A percentile compares a stretch with the other conserved stretches of the same genome.
Evolutionary conservation across 371 early-diverging fungal genomes (phyloP).

Genomic region (Funneliformis caledonium): DNA sequence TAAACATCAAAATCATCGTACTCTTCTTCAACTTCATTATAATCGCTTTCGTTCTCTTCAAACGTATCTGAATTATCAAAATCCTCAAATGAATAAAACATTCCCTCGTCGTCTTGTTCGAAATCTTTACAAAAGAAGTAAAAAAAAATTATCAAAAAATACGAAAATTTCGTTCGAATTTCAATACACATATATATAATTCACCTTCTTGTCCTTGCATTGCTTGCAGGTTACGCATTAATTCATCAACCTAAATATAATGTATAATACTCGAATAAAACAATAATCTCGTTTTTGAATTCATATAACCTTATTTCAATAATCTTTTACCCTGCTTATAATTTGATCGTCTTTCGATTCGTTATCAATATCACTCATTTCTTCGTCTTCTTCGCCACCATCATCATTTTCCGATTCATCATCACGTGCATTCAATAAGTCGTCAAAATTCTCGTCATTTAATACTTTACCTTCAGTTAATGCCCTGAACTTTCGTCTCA

Average conservation of each 20-base stretch:
- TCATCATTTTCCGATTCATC: slow-evolving; percentile 18
- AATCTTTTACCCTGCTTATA: slow-evolving; percentile 16
- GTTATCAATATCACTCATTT: background rate
- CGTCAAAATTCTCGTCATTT: slow-evolving; percentile 25
- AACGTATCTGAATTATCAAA: slow-evolving; percentile 23
- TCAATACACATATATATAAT: background rate
- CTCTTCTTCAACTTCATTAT: slow-evolving; percentile 18
- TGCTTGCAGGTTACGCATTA: slow-evolving; percentile 17
- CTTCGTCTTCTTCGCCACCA: slow-evolving; percentile 5
- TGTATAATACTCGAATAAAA: background rate
- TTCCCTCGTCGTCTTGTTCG: slow-evolving; percentile 9
- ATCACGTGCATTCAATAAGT: slow-evolving; percentile 6
- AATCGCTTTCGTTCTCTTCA: slow-evolving; percentile 14
- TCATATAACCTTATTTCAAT: background rate
- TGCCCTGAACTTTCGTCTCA: slow-evolving; percentile 36
- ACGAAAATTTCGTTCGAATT: background rate
- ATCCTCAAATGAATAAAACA: slow-evolving; percentile 18
- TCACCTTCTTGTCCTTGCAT: slow-evolving; percentile 10
- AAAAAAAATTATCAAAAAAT: background rate
- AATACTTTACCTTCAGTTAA: slow-evolving; percentile 18
- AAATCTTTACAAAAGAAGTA: background rate
- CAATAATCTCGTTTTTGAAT: no score
- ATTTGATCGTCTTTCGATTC: background rate
- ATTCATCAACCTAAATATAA: background rate
- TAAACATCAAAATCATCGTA: background rate